Conservation (phyloP, 139 green algal species). For the Chlamydomonas asymmetrica region DNA sequence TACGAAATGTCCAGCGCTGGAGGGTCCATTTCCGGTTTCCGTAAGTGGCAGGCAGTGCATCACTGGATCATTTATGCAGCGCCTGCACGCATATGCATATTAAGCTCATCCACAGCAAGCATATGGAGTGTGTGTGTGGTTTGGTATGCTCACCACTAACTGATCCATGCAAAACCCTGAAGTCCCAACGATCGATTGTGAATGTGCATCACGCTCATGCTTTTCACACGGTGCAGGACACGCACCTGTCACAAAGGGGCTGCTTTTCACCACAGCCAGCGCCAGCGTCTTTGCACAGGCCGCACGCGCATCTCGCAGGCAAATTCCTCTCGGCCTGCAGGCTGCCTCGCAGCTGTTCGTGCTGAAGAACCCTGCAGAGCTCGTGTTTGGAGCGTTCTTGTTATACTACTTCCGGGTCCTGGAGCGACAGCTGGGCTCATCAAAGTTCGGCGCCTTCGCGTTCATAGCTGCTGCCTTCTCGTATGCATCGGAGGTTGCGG, state of each 20-base stretch:
- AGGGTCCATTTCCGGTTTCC: too few relatives aligned
- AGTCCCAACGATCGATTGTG: too few relatives aligned
- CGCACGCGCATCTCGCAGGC: conserved; percentile 28
- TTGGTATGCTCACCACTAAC: too few relatives aligned
- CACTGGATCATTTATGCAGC: too few relatives aligned
- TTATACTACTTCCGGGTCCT: conserved; percentile 68
- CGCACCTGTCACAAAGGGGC: conserved; percentile 58
- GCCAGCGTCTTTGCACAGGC: conserved; percentile 45
- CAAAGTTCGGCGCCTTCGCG: conserved; percentile 61
- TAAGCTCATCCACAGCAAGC: too few relatives aligned
- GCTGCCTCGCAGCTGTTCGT: conserved; percentile 28
- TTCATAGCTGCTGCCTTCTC: conserved; percentile 29
- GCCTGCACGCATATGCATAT: too few relatives aligned
- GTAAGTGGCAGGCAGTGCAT: too few relatives aligned
- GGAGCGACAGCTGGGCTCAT: conserved; percentile 54
- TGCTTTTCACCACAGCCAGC: conserved; percentile 44
- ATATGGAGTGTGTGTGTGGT: too few relatives aligned
- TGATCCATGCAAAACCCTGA: too few relatives aligned
- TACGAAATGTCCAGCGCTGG: too few relatives aligned
- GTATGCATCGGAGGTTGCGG: conserved; percentile 41
- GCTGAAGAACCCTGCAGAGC: conserved; percentile 55
- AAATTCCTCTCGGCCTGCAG: conserved; percentile 19
- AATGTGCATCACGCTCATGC: too few relatives aligned
- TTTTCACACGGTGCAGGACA: conserved; percentile 47
- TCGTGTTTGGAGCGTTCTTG: conserved; percentile 52